Evolutionary conservation across 1,284 basidiomycete genomes (phyloP).

Genomic region (Tilletia horrida): DNA sequence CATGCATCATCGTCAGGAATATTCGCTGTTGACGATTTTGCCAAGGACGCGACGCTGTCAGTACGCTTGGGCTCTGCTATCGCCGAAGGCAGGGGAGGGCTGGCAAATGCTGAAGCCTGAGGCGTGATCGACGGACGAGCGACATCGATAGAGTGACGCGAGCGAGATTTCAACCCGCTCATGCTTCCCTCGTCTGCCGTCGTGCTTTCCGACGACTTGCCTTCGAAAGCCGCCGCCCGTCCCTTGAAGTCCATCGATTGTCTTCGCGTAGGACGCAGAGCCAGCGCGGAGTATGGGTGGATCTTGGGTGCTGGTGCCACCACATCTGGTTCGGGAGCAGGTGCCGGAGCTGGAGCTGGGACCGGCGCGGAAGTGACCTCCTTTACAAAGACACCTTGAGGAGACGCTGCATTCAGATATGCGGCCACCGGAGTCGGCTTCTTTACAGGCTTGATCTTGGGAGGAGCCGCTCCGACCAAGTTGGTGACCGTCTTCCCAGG

Average conservation of each 20-base stretch:
- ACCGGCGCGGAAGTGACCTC: not conserved
- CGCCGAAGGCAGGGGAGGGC: not conserved
- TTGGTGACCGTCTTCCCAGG: not conserved
- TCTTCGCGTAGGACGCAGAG: not conserved
- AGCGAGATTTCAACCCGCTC: not conserved
- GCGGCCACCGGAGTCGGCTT: not conserved
- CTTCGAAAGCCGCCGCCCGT: constrained; percentile 6
- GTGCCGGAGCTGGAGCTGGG: not conserved
- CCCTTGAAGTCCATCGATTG: constrained; percentile 16
- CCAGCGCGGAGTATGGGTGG: constrained; percentile 10
- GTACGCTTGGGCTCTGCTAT: not conserved
- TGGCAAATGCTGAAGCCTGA: not conserved
- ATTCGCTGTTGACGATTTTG: no score
- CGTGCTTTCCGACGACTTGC: not conserved
- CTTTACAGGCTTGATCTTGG: constrained; percentile 14
- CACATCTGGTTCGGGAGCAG: no score
- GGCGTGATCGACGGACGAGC: not conserved
- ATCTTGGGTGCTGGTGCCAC: not conserved
- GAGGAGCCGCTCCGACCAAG: not conserved
- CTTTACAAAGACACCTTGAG: constrained; percentile 1
- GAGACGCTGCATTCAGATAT: constrained; percentile 1
- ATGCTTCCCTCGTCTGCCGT: not conserved
- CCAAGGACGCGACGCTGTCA: no score
- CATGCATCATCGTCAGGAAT: no score
- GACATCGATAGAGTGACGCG: not conserved